Conservation (phyloP, 208 protist species). For the Polymyxa betae region DNA sequence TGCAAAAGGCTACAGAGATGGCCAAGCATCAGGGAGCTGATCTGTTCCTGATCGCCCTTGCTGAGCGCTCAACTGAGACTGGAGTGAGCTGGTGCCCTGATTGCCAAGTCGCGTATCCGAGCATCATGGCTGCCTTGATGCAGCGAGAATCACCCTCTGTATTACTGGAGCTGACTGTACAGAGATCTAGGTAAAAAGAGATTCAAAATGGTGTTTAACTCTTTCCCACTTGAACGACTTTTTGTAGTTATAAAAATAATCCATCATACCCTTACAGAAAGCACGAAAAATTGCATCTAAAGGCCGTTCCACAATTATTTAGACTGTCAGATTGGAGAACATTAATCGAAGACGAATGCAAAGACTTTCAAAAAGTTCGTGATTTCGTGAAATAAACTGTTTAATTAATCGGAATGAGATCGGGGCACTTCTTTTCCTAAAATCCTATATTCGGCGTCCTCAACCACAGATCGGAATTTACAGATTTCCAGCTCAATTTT, state of each 20-base stretch:
- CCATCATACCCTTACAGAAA: background rate
- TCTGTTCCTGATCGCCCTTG: background rate
- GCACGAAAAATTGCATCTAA: background rate
- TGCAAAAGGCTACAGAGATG: background rate
- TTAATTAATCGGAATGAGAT: background rate
- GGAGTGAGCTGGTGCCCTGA: background rate
- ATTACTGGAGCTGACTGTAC: background rate
- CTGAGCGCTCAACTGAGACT: background rate
- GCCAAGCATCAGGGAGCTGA: background rate
- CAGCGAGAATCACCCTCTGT: no score
- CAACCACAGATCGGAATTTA: background rate
- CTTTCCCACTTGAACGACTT: background rate
- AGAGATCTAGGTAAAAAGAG: background rate
- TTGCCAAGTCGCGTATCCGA: background rate
- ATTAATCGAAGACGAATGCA: no score
- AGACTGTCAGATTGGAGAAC: no score
- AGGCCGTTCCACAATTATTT: background rate
- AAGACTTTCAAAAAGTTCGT: no score
- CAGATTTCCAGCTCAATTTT: conserved; percentile 28
- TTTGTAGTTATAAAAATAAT: background rate
- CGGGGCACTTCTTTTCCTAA: background rate
- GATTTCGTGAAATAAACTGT: background rate
- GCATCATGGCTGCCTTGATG: background rate
- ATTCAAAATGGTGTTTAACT: background rate
- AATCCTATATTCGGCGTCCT: background rate